phyloP scores from a whole-genome alignment of 768 basidiomycete genomes.

The Mycena albidolilacea region DNA sequence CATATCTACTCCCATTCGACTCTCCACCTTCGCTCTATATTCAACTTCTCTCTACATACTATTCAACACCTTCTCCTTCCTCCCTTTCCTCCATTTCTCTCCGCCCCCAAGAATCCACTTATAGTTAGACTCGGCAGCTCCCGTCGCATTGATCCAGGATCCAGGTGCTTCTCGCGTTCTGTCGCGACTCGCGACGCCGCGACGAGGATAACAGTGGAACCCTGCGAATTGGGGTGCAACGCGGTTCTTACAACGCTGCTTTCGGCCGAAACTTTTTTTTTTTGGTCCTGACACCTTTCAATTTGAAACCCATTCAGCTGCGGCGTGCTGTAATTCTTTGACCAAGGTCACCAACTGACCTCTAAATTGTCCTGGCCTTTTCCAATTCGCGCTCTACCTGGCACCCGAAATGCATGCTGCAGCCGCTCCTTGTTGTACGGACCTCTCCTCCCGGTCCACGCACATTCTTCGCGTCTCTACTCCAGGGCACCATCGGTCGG shows the following conservation, averaged over 20 bases:
- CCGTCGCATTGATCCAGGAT: constrained; percentile 5
- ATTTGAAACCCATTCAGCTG: background rate
- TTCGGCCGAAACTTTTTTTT: background rate
- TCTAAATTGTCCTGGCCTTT: background rate
- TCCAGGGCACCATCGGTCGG: constrained; percentile 25
- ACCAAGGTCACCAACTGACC: background rate
- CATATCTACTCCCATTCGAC: background rate
- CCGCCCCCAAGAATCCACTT: constrained; percentile 3
- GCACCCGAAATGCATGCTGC: constrained; percentile 8
- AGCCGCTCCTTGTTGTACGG: constrained; percentile 32
- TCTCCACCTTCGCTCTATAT: background rate
- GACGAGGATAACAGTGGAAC: background rate
- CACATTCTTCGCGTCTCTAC: background rate
- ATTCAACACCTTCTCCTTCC: background rate
- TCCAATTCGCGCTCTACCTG: background rate
- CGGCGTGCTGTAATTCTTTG: background rate
- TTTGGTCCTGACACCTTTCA: background rate
- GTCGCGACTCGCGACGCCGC: constrained; percentile 19
- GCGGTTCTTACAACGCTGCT: background rate
- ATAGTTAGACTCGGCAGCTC: constrained; percentile 27
- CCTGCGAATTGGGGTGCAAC: background rate
- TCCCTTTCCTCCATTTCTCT: background rate
- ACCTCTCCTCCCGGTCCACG: constrained; percentile 16
- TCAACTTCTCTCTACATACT: too few relatives aligned
- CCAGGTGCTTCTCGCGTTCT: constrained; percentile 25